Percentiles rank a stretch among this genome's conserved stretches.
phyloP scores from a whole-genome alignment of 2,329 filamentous ascomycete species.

The Clonostachys solani region DNA sequence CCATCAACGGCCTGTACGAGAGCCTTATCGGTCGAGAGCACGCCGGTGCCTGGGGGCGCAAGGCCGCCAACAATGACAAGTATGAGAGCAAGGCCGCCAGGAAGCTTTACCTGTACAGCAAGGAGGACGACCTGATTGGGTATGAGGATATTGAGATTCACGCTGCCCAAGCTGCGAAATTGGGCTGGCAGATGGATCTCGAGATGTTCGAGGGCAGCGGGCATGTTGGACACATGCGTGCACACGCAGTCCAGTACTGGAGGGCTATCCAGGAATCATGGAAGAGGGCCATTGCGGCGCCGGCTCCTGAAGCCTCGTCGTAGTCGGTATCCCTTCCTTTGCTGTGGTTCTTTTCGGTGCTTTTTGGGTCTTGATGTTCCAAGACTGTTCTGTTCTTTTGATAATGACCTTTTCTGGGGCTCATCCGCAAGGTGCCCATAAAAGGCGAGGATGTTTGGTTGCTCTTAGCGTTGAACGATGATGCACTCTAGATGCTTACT shows the following conservation, averaged over 20 bases:
- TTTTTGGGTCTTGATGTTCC: too few species aligned
- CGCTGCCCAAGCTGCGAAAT: constrained; percentile 36
- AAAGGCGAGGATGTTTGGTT: too few species aligned
- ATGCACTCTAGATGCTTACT: too few species aligned
- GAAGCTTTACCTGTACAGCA: constrained; percentile 55
- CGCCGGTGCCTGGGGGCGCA: constrained; percentile 31
- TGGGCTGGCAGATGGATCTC: constrained; percentile 43
- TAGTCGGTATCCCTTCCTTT: too few species aligned
- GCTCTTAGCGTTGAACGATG: too few species aligned
- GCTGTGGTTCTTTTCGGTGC: too few species aligned
- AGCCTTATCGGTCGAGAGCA: constrained; percentile 30
- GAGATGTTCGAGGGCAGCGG: constrained; percentile 53
- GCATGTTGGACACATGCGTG: constrained; percentile 58
- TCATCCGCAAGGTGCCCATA: too few species aligned
- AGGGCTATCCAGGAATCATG: constrained; percentile 25
- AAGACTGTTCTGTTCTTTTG: too few species aligned
- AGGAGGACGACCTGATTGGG: constrained; percentile 50
- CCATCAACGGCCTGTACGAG: constrained; percentile 24
- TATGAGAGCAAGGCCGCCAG: constrained; percentile 29
- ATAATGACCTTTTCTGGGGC: too few species aligned
- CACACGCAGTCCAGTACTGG: constrained; percentile 57
- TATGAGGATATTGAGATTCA: constrained; percentile 53
- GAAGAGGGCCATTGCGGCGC: constrained; percentile 6
- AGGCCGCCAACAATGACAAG: constrained; percentile 27
- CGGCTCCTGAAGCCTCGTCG: too few species aligned